These are phyloP conservation scores for Diaporthe longicolla DNA, from an alignment of 2,329 filamentous ascomycete genomes.

Conservation along the genomic window DNA sequence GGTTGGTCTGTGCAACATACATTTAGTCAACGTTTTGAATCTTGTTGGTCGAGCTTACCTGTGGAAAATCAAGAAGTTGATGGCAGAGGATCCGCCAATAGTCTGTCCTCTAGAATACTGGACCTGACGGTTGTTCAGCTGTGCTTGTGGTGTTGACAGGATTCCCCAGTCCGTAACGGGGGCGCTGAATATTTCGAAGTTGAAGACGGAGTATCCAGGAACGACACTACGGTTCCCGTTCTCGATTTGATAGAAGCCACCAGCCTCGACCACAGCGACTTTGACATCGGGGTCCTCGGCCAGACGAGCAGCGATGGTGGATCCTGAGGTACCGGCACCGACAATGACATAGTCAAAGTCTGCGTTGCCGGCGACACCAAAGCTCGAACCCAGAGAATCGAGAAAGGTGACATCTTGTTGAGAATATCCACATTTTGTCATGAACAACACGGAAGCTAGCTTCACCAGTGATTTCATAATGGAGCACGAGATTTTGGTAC, in stretches of 20 bases:
- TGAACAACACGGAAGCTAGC: background rate
- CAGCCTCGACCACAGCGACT: slow-evolving; percentile 39
- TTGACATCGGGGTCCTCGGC: slow-evolving; percentile 25
- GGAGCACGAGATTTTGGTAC: background rate
- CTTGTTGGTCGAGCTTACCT: background rate
- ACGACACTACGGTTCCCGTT: slow-evolving; percentile 38
- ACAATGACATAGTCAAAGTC: slow-evolving; percentile 42
- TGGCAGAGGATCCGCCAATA: slow-evolving; percentile 28
- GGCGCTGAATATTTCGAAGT: slow-evolving; percentile 11
- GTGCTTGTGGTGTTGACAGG: slow-evolving; percentile 10
- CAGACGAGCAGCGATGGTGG: slow-evolving; percentile 37
- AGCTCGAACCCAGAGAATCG: slow-evolving; percentile 1
- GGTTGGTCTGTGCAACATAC: background rate
- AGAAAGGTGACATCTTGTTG: background rate
- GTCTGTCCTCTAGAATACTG: slow-evolving; percentile 38
- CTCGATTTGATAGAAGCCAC: slow-evolving; percentile 39
- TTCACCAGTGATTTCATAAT: background rate
- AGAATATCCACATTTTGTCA: background rate
- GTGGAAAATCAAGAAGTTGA: slow-evolving; percentile 15
- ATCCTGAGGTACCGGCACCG: slow-evolving; percentile 37
- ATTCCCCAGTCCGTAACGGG: slow-evolving; percentile 40
- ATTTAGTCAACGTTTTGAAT: background rate
- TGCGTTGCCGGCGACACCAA: slow-evolving; percentile 10
- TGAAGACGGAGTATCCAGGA: slow-evolving; percentile 37
- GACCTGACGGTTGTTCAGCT: slow-evolving; percentile 32